Conservation (phyloP, 176 grass and related monocot genomes). For the Lolium multiflorum region DNA sequence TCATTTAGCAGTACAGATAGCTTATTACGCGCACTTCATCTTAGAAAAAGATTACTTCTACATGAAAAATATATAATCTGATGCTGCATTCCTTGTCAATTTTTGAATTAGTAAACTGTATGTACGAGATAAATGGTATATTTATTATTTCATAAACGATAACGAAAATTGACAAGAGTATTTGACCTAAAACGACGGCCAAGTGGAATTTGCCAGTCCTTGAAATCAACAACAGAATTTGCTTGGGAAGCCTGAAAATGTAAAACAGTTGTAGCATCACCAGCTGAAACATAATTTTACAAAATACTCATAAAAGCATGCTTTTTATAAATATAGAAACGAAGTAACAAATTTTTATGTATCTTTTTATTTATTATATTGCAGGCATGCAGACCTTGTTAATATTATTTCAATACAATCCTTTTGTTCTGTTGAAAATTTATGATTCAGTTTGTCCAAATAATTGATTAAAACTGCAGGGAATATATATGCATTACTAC, state of each 20-base stretch:
- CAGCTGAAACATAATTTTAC: neutral
- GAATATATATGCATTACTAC: neutral
- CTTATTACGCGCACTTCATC: neutral
- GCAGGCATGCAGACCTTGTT: neutral
- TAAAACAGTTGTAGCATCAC: neutral
- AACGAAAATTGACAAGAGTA: neutral
- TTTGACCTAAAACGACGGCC: slow-evolving; percentile 76
- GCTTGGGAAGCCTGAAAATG: slow-evolving; percentile 61
- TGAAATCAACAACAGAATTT: slow-evolving; percentile 80
- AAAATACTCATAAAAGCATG: slow-evolving; percentile 6
- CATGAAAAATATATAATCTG: neutral
- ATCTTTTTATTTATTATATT: neutral
- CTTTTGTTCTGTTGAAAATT: slow-evolving; percentile 2
- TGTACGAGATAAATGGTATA: slow-evolving; percentile 26
- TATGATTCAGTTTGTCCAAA: neutral
- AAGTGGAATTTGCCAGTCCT: slow-evolving; percentile 86
- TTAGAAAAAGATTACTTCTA: neutral
- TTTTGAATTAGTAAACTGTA: neutral
- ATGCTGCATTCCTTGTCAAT: neutral
- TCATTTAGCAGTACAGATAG: neutral
- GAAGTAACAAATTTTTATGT: neutral
- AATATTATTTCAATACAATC: neutral
- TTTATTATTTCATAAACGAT: neutral
- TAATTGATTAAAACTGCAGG: slow-evolving; percentile 6
- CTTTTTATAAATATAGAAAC: slow-evolving; percentile 11